Evolutionary conservation across 2,329 filamentous ascomycete genomes (phyloP).

Genomic region (Talaromyces sp.): DNA sequence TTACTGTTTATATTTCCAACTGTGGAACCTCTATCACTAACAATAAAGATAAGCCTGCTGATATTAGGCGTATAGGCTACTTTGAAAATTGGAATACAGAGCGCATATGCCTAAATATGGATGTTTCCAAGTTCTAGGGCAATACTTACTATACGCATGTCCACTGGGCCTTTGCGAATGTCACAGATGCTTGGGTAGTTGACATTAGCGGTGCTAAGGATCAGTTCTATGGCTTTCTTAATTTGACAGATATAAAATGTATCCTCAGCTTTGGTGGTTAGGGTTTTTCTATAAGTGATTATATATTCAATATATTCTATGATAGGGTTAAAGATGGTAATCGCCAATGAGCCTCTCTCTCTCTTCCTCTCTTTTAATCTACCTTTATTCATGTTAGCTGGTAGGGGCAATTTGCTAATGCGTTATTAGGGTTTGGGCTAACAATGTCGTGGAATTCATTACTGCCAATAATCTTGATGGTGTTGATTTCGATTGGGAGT

Average conservation of each 20-base stretch:
- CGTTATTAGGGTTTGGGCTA: neutral
- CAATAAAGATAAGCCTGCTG: conserved; percentile 15
- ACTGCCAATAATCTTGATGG: neutral
- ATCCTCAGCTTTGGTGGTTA: neutral
- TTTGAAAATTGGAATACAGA: conserved; percentile 27
- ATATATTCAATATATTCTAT: neutral
- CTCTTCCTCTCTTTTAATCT: neutral
- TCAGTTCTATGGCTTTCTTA: neutral
- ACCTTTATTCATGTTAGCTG: neutral
- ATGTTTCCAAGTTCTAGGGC: neutral
- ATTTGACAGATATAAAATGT: neutral
- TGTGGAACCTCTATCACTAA: conserved; percentile 36
- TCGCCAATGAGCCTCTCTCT: neutral
- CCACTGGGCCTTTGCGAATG: neutral
- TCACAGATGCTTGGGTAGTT: neutral
- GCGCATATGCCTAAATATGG: neutral
- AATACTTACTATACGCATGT: neutral
- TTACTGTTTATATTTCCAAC: conserved; percentile 39
- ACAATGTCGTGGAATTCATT: neutral
- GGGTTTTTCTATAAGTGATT: neutral
- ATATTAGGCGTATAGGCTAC: conserved; percentile 24
- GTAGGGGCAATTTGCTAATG: neutral
- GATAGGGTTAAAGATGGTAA: neutral
- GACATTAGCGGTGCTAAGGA: neutral
- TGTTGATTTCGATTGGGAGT: conserved; percentile 37